phyloP scores from a whole-genome alignment of 352 stramenopile genomes.

The Globisporangium yorkense region DNA sequence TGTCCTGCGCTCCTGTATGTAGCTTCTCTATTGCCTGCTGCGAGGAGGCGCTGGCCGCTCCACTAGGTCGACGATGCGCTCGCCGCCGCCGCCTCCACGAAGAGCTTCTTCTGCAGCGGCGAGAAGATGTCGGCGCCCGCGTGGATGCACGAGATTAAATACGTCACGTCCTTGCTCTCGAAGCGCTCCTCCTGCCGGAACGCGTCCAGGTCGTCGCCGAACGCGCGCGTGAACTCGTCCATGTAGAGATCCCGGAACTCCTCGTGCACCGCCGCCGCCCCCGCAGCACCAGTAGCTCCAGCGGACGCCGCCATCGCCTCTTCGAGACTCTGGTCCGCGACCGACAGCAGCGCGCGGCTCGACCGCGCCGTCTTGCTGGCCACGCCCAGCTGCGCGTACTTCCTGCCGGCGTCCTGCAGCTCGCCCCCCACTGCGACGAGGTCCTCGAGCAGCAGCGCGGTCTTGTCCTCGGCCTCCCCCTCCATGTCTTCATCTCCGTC shows the following conservation, averaged over 20 bases:
- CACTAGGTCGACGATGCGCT: background rate
- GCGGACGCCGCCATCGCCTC: conserved; percentile 16
- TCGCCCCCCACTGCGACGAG: conserved; percentile 49
- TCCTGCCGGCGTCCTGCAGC: conserved; percentile 38
- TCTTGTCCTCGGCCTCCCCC: conserved; percentile 24
- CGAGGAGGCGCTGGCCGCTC: background rate
- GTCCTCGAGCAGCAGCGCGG: conserved; percentile 53
- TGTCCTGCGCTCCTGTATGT: background rate
- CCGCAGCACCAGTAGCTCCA: conserved; percentile 5
- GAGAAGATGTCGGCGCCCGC: conserved; percentile 74
- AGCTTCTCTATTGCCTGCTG: background rate
- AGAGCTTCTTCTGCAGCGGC: conserved; percentile 78
- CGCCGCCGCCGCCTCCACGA: conserved; percentile 51
- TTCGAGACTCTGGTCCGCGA: conserved; percentile 41
- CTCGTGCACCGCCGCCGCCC: conserved; percentile 21
- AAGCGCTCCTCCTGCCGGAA: conserved; percentile 86
- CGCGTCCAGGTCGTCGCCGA: conserved; percentile 78
- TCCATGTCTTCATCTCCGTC: conserved; percentile 10
- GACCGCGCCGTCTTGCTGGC: conserved; percentile 40
- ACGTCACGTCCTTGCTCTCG: conserved; percentile 80
- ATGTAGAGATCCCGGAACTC: conserved; percentile 80
- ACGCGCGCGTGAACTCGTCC: conserved; percentile 79
- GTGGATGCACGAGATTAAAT: conserved; percentile 88
- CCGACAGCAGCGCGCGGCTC: conserved; percentile 47
- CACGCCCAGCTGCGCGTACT: conserved; percentile 41